Evolutionary conservation across 2,329 filamentous ascomycete species (phyloP), one percentile per base, ranked within the genome.

Genomic region (Tolypocladium sp.): DNA sequence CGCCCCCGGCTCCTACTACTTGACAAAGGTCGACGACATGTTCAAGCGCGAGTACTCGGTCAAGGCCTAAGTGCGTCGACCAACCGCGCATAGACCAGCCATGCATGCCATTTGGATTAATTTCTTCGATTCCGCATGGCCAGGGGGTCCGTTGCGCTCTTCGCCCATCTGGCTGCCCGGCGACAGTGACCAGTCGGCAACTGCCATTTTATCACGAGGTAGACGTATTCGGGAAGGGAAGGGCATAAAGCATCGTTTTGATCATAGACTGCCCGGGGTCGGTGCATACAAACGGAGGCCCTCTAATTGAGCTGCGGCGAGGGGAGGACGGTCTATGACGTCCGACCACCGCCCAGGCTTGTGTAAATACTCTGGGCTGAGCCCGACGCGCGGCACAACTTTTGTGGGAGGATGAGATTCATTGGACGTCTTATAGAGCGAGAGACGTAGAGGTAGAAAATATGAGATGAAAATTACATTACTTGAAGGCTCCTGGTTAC

Each of bases 21-120:
- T 94, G 60, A 85, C 84, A 70, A 86, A 87, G 73, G 83, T 94
- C 55, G 90, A 94, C 70, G 89, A 91, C 67, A 91, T 91, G 89
- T 94, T 90, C 86, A 87, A 89, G 79, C 85, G 90, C 69, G 83
- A 83, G 71, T 94, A 94, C 76, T 77, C 81, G 59, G 72, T 92
- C 77, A 90, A 92, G 82, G 86, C 82, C 73, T 92, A 83, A 71
- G 66, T 7, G 56, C 33, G 52, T 27, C 35, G 13, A 22, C 33
- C 25, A 7, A 10, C 6, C 13, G 3, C 33, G 22, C 53, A 17
- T 38, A 22, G 44, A 58, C 40, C 37, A 33, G 56, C 57, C 59
- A 55, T 54, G 20, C 15, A 55, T 58, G 44, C 12, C n/a, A n/a
- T 42, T 42, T 40, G 38, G 41, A 42, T n/a, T 49, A 8, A 27